These are phyloP conservation scores for Ganoderma resinaceum DNA, from an alignment of 1,284 basidiomycete species.

Conservation along the genomic window DNA sequence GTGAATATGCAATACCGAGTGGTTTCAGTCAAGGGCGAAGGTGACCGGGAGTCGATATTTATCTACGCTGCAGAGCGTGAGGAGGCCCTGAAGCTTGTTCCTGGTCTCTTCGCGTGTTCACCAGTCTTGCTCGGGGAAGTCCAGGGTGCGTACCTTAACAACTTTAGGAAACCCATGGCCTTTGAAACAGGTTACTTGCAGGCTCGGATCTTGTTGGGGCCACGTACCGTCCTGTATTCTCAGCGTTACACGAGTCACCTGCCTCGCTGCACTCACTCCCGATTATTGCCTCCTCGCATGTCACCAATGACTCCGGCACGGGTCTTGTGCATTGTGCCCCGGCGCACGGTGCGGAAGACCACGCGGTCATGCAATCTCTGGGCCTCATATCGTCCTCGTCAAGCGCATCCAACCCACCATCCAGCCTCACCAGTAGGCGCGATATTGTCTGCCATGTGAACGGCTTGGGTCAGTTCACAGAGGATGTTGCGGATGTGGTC, in stretches of 20 bases:
- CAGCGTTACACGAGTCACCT: slow-evolving; percentile 32
- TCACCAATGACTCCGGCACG: slow-evolving; percentile 91
- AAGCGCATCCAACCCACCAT: neutral
- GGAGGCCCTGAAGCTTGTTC: slow-evolving; percentile 20
- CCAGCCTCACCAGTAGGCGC: neutral
- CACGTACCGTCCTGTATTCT: slow-evolving; percentile 76
- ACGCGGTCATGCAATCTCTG: slow-evolving; percentile 69
- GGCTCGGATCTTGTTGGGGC: slow-evolving; percentile 72
- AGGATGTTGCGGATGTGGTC: slow-evolving; percentile 60
- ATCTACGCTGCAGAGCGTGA: slow-evolving; percentile 78
- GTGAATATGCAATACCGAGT: slow-evolving; percentile 77
- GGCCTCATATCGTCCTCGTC: slow-evolving; percentile 49
- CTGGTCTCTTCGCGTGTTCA: slow-evolving; percentile 17
- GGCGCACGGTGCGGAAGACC: slow-evolving; percentile 95
- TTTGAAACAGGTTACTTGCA: slow-evolving; percentile 35
- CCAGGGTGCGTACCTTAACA: slow-evolving; percentile 48
- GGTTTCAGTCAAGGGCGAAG: slow-evolving; percentile 49
- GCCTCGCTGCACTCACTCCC: slow-evolving; percentile 40
- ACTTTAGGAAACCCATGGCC: neutral
- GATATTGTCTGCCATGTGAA: slow-evolving; percentile 83
- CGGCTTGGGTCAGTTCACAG: slow-evolving; percentile 77
- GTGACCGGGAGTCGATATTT: slow-evolving; percentile 36
- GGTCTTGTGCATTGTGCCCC: slow-evolving; percentile 97
- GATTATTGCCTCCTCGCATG: slow-evolving; percentile 69
- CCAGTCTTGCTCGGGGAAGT: slow-evolving; percentile 48